Base-by-base conservation (phyloP, 495 filamentous ascomycete species). In the Hypoxylon lenormandii region DNA sequence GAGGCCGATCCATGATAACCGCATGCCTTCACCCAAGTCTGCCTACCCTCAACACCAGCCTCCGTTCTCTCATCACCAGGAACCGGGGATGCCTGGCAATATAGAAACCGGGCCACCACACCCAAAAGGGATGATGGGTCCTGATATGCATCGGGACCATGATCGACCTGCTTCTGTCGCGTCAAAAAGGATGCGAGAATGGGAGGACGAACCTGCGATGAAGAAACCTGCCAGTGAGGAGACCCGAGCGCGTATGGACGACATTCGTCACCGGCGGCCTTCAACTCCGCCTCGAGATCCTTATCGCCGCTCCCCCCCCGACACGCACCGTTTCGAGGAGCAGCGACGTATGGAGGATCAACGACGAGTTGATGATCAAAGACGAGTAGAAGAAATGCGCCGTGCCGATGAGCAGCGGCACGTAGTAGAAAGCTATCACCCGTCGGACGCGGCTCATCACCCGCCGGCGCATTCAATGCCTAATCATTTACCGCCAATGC, bases 191-290 rank as follows among this genome's bases (percentile, higher is more conserved):
- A 82, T 85, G 68, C 88, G 92, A 38, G 95, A 98, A 71, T 96
- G 95, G 92, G 95, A 97, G 56, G 91, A 93, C 57, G 94, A 96
- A 16, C 76, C 85, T 23, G 83, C 84, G 1, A 80, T 87, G 15
- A 97, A 97, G 79, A 97, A 97, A 81, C 88, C 89, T 43, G 88
- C 92, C 4, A 96, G 87, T 23, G 94, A 97, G 5, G 95, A 98
- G 74, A 90, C 82, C 57, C 89, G 94, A 47, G 90, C 91, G 45
- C 90, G 92, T 54, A 84, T 97, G 73, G 93, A 96, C 22, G 93
- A 97, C 73, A 86, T 91, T 70, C 86, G 88, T 51, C 86, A 88
- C 70, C 92, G 92, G 57, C 90, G 94, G 36, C 85, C 86, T 4
- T 94, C 85, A 8, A 86, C 84, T 23, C 83, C 92, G 18, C 91